Evolutionary conservation across 192 early-diverging fungal genomes (phyloP), one percentile per base, ranked within the genome.

Genomic region (Phlyctochytrium bullatum): DNA sequence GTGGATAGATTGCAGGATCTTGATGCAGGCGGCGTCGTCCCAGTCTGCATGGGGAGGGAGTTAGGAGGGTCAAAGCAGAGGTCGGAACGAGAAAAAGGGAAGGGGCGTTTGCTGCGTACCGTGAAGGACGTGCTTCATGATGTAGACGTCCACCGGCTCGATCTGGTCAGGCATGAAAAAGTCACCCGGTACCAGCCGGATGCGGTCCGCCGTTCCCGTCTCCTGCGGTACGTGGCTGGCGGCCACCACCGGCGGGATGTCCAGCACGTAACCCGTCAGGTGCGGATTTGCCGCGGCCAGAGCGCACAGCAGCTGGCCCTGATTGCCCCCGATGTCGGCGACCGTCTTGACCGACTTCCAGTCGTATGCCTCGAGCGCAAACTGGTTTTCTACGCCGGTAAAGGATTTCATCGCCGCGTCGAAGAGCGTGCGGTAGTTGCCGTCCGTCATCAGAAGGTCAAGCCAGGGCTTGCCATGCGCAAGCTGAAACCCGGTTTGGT

Each of bases 321-420:
- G 14, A 25, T 57, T 57, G 4, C 54, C 54, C 6, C 54, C 54
- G 25, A 57, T 28, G 25, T 57, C 54, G 27, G 27, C 54, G 6
- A 57, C 54, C 20, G 54, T 57, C 54, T 57, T 57, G 54, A 57
- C 27, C 12, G 54, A 24, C 27, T 14, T 14, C 54, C 54, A 57
- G 27, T 57, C 54, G 27, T 20, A 57, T 10, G 54, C 54, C 27
- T 10, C 25, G 20, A 57, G 16, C 14, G 27, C 54, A 27, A 57
- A 57, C 6, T 25, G 4, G 54, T 47, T 47, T 47, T 47, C 40
- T 57, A 57, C 54, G 6, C 6, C 27, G 27, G 14, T 57, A 27
- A 57, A 28, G 27, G 20, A 14, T 6, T 10, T 28, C 54, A 57
- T 57, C 27, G 12, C 54, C 6, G 16, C 27, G 27, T 14, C 27